Evolutionary conservation across 2,329 filamentous ascomycete species (phyloP).

Genomic region (Dryadomyces quercus-mongolicae): DNA sequence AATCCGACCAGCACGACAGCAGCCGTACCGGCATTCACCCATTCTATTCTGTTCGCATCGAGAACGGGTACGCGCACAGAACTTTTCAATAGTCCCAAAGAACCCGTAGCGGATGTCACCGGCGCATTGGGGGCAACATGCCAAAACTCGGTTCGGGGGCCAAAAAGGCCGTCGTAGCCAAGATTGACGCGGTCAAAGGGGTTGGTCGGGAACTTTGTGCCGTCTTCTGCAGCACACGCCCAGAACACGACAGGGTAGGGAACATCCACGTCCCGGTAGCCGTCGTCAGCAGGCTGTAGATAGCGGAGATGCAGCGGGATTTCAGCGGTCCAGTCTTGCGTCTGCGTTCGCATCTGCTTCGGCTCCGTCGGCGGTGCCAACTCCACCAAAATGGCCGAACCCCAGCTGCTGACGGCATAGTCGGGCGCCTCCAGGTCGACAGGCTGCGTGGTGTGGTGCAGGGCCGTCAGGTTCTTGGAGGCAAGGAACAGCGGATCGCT

Average conservation of each 20-base stretch:
- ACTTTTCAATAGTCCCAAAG: constrained; percentile 31
- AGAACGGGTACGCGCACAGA: constrained; percentile 54
- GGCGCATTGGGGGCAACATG: constrained; percentile 48
- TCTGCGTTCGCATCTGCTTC: constrained; percentile 10
- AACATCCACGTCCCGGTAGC: constrained; percentile 43
- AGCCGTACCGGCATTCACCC: constrained; percentile 44
- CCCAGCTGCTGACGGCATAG: constrained; percentile 68
- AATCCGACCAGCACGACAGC: constrained; percentile 51
- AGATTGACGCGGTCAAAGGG: constrained; percentile 78
- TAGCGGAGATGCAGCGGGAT: constrained; percentile 84
- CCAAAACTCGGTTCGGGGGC: constrained; percentile 68
- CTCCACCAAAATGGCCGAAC: constrained; percentile 65
- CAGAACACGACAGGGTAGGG: constrained; percentile 83
- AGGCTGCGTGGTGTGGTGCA: constrained; percentile 59
- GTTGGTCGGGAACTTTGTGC: constrained; percentile 57
- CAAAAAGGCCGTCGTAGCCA: constrained; percentile 78
- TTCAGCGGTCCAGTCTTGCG: constrained; percentile 44
- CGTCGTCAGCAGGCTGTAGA: constrained; percentile 47
- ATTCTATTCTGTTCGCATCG: constrained; percentile 34
- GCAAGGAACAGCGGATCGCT: constrained; percentile 62
- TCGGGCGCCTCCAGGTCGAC: constrained; percentile 86
- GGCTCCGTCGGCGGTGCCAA: constrained; percentile 36
- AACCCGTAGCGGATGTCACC: not conserved
- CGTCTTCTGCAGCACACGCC: constrained; percentile 63
- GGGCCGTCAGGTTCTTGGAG: constrained; percentile 62